Evolutionary conservation across 192 early-diverging fungal species (phyloP).

Genomic region (Gigaspora rosea): DNA sequence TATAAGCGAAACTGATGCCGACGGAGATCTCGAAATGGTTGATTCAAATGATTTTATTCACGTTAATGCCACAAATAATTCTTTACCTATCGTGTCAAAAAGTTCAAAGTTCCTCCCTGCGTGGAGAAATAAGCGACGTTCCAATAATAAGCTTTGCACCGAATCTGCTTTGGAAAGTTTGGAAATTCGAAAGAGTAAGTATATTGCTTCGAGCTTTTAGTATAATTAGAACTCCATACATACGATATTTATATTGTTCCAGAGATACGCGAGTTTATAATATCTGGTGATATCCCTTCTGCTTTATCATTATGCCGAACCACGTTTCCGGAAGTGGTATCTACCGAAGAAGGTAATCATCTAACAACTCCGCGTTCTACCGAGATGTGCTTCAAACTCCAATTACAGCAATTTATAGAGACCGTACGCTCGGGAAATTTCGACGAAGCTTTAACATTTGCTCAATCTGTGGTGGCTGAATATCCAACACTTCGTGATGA

Average conservation of each 20-base stretch:
- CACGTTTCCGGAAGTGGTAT: conserved; percentile 42
- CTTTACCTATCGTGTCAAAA: background rate
- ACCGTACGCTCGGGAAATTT: conserved; percentile 46
- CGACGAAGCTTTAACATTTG: conserved; percentile 60
- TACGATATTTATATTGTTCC: conserved; percentile 10
- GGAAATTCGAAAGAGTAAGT: conserved; percentile 41
- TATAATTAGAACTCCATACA: background rate
- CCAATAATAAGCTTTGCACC: background rate
- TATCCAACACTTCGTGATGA: conserved; percentile 41
- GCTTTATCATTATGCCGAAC: conserved; percentile 42
- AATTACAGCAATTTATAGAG: conserved; percentile 71
- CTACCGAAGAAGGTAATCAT: conserved; percentile 37
- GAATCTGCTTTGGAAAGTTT: conserved; percentile 34
- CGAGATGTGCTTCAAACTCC: conserved; percentile 59
- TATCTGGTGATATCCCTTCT: conserved; percentile 44
- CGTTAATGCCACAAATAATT: conserved; percentile 23
- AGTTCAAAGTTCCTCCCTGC: conserved; percentile 3
- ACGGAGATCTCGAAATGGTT: conserved; percentile 22
- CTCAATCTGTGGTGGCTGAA: conserved; percentile 51
- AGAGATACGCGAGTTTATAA: conserved; percentile 49
- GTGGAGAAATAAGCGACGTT: conserved; percentile 9
- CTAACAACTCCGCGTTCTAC: conserved; percentile 45
- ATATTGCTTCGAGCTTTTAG: background rate
- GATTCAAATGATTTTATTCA: conserved; percentile 37
- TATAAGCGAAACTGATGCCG: background rate